Evolutionary conservation across 163 green algal species (phyloP).

Genomic region (Chloromonas sp.): DNA sequence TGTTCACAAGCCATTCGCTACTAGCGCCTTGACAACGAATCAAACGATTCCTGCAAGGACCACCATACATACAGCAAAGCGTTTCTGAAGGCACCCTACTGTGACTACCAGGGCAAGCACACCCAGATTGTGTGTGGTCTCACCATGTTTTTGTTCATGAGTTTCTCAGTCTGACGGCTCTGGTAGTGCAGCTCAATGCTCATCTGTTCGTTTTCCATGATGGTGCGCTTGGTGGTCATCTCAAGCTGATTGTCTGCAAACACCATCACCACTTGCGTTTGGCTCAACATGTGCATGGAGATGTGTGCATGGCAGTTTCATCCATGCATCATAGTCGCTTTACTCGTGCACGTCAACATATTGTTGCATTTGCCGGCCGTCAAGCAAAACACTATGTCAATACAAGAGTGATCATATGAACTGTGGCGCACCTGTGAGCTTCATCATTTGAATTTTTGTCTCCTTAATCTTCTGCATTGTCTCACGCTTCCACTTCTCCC

Average conservation of each 20-base stretch:
- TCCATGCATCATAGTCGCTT: neutral
- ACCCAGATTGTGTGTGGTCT: neutral
- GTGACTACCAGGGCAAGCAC: neutral
- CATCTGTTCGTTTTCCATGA: conserved; percentile 86
- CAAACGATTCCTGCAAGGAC: too few species aligned
- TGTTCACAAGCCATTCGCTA: too few species aligned
- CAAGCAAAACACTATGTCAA: too few species aligned
- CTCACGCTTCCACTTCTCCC: conserved; percentile 73
- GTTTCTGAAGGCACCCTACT: neutral
- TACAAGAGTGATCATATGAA: too few species aligned
- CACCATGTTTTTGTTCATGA: conserved; percentile 56
- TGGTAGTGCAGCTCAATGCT: conserved; percentile 75
- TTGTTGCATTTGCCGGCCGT: too few species aligned
- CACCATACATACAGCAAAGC: too few species aligned
- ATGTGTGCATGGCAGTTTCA: neutral
- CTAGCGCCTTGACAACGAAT: too few species aligned
- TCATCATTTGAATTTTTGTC: conserved; percentile 64
- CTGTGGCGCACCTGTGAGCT: conserved; percentile 22
- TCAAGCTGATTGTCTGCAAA: conserved; percentile 75
- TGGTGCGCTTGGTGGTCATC: conserved; percentile 77
- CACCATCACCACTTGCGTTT: neutral
- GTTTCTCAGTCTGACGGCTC: conserved; percentile 60
- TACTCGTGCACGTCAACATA: too few species aligned
- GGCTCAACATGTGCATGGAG: neutral
- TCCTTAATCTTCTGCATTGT: conserved; percentile 62